Conservation (phyloP, 805 yeast species). For the Candida coleopterorum region DNA sequence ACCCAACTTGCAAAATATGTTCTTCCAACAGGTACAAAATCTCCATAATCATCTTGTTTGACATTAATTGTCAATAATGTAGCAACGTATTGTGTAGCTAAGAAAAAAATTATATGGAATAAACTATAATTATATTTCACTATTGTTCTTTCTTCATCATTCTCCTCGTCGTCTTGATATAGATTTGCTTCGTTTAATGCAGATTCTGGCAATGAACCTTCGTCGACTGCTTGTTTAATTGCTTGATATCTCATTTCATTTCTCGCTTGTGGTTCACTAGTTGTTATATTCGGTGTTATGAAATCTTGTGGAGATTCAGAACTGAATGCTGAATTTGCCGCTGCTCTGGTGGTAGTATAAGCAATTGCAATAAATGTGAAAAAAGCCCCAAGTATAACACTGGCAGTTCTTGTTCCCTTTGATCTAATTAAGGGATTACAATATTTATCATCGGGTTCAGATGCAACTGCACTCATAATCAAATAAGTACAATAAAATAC, state of each 20-base stretch:
- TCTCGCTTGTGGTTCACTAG: conserved; percentile 48
- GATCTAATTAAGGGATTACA: conserved; percentile 93
- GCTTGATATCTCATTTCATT: conserved; percentile 83
- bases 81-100: conserved; percentile 97
- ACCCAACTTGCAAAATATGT: conserved; percentile 96
- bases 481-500: conserved; percentile 88
- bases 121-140: conserved; percentile 82
- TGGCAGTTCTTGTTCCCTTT: conserved; percentile 82
- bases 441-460: conserved; percentile 90
- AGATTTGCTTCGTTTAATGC: conserved; percentile 76
- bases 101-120: conserved; percentile 86
- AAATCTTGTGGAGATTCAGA: conserved; percentile 37
- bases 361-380: conserved; percentile 95
- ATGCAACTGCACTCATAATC: conserved; percentile 86
- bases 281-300: conserved; percentile 22
- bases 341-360: conserved; percentile 95
- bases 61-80: conserved; percentile 90
- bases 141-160: conserved; percentile 53
- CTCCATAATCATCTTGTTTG: conserved; percentile 75
- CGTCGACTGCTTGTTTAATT: conserved; percentile 89
- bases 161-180: conserved; percentile 42
- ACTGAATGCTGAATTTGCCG: conserved; percentile 54
- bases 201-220: conserved; percentile 90
- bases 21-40: conserved; percentile 94
- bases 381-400: conserved; percentile 83